phyloP scores from a whole-genome alignment of 768 basidiomycete genomes.

The Lactifluus hygrophoroides region DNA sequence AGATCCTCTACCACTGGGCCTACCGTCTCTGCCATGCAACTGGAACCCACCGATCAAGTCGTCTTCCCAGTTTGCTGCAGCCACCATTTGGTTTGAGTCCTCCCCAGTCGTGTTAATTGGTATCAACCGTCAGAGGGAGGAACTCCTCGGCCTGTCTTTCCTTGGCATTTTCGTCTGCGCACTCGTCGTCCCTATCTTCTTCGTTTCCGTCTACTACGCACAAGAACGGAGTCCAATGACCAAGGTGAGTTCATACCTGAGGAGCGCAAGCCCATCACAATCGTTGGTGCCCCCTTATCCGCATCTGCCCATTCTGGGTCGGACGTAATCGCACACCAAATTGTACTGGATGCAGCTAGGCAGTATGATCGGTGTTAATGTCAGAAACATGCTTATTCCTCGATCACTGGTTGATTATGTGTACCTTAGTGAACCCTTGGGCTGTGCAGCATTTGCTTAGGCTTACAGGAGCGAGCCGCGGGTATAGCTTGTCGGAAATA shows the following conservation, averaged over 20 bases:
- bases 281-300: conserved; percentile 28
- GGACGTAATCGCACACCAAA: conserved; percentile 25
- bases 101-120: conserved; percentile 29
- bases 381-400: too few relatives aligned
- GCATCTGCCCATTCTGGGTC: conserved; percentile 29
- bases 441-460: too few relatives aligned
- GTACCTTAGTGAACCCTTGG: too few relatives aligned
- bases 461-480: too few relatives aligned
- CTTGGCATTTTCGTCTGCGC: conserved; percentile 20
- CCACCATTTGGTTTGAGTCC: conserved; percentile 28
- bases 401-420: too few relatives aligned
- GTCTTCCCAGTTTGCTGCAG: conserved; percentile 23
- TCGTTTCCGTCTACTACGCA: conserved; percentile 14
- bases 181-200: conserved; percentile 14
- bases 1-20: conserved; percentile 28
- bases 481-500: too few relatives aligned
- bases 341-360: conserved; percentile 34
- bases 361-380: too few relatives aligned
- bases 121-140: conserved; percentile 29
- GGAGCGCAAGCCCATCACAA: conserved; percentile 28
- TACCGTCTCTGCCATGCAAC: conserved; percentile 27
- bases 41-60: conserved; percentile 24
- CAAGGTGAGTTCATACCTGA: conserved; percentile 23
- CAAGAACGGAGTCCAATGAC: conserved; percentile 15
- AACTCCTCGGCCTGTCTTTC: conserved; percentile 28